Base-by-base conservation (phyloP, 139 green algal species). In the Tetraselmis chui region DNA sequence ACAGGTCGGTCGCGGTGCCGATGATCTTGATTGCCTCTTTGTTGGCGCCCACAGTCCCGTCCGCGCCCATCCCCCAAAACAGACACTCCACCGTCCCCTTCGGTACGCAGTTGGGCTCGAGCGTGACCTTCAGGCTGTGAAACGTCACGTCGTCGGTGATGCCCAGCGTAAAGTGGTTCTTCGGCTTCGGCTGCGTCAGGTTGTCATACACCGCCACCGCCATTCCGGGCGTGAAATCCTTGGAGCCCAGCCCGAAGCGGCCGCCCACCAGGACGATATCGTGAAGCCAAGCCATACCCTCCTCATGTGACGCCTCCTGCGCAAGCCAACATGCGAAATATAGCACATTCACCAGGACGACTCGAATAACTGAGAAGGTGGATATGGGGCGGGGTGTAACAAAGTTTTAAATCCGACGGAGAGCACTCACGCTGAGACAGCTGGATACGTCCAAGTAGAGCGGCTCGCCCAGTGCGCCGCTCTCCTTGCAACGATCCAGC, bases 11-110 rank as follows among this genome's bases (percentile, higher is more conserved):
- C 30, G 77, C 31, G 83, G 59, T 81, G 59, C 82, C 89, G 59
- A 91, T 91, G 81, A 91, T 92, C 82, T 91, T 90, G 76, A 92
- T 88, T 0, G 87, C 89, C 84, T 91, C 89, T 85, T 92, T 90
- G 84, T 92, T 92, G 59, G 89, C 89, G 32, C 89, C 89, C 78
- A 92, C 89, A 0, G 89, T 92, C 79, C 89, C 87, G 82, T 92
- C 89, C 18, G 28, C 77, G 78, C 89, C 89, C 87, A 92, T 89
- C 76, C 89, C 89, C 87, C 87, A 92, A 84, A 92, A 92, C 31
- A 90, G 32, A 84, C 89, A 92, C 89, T 90, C 82, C n/a, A 82
- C 85, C 77, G 82, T 92, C 76, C 86, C 83, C 2, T 77, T 25
- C 0, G 88, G 88, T 77, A 92, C 77, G 0, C 83, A 83, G 80